Conservation (phyloP, 495 filamentous ascomycete species). For the Oidiodendron maius region DNA sequence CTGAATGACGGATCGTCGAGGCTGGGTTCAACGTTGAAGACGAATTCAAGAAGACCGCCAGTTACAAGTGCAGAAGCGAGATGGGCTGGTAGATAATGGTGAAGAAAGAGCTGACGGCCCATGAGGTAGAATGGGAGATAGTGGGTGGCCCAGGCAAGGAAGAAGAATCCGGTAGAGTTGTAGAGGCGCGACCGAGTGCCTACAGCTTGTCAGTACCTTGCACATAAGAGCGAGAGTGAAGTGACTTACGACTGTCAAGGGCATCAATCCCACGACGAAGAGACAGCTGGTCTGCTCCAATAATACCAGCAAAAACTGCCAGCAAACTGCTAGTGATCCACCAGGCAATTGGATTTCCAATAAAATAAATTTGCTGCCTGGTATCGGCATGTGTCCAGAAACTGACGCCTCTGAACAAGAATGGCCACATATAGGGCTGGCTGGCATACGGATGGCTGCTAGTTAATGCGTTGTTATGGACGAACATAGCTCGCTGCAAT, state of each 20-base stretch:
- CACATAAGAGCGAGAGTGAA: neutral
- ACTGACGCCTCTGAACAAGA: constrained; percentile 91
- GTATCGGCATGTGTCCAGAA: constrained; percentile 99
- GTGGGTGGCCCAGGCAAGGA: constrained; percentile 94
- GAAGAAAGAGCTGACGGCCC: constrained; percentile 95
- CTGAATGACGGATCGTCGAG: constrained; percentile 38
- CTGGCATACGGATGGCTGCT: constrained; percentile 94
- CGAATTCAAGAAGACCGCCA: constrained; percentile 93
- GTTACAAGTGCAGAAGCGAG: constrained; percentile 88
- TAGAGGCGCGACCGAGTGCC: constrained; percentile 91
- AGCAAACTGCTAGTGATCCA: constrained; percentile 90
- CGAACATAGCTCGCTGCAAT: constrained; percentile 97
- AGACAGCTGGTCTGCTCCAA: constrained; percentile 89
- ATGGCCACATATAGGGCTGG: constrained; percentile 95
- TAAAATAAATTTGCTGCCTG: constrained; percentile 94
- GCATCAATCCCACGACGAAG: constrained; percentile 89
- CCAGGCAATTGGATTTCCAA: constrained; percentile 96
- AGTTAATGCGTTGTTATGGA: constrained; percentile 96
- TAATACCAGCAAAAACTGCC: constrained; percentile 87
- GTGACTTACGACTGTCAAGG: constrained; percentile 85
- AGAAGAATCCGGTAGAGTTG: constrained; percentile 98
- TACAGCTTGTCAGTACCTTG: constrained; percentile 22
- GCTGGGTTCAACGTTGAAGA: constrained; percentile 83
- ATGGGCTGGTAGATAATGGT: constrained; percentile 94
- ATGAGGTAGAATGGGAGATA: constrained; percentile 98